Evolutionary conservation across 768 basidiomycete genomes (phyloP).

Genomic region (Candolleomyces eurysporus): DNA sequence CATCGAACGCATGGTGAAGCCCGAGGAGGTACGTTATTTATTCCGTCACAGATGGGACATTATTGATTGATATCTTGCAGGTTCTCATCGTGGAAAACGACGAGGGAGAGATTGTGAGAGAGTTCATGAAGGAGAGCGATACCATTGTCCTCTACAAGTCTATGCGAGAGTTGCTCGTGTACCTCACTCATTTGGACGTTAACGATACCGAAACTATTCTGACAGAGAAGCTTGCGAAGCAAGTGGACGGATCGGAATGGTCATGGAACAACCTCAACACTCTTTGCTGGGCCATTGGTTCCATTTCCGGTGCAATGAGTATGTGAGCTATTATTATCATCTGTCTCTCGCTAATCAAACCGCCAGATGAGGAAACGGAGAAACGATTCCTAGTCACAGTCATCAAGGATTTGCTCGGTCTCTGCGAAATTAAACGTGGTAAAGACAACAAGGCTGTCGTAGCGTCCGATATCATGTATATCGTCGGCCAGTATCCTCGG

Average conservation of each 20-base stretch:
- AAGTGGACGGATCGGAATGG: slow-evolving; percentile 98
- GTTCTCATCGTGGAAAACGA: slow-evolving; percentile 99
- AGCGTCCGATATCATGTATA: slow-evolving; percentile 96
- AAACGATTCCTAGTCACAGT: slow-evolving; percentile 98
- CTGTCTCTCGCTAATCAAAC: not conserved
- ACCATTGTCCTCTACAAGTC: slow-evolving; percentile 99
- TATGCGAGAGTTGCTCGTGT: slow-evolving; percentile 97
- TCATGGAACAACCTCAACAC: slow-evolving; percentile 99
- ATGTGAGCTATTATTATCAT: slow-evolving; percentile 31
- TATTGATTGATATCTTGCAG: slow-evolving; percentile 36
- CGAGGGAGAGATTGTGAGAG: slow-evolving; percentile 98
- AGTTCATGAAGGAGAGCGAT: slow-evolving; percentile 98
- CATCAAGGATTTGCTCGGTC: slow-evolving; percentile 96
- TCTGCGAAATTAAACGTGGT: slow-evolving; percentile 97
- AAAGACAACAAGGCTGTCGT: slow-evolving; percentile 99
- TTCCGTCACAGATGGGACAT: not conserved
- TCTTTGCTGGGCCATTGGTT: slow-evolving; percentile 99
- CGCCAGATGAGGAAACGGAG: slow-evolving; percentile 93
- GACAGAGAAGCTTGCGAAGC: slow-evolving; percentile 95
- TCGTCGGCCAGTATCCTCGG: slow-evolving; percentile 98
- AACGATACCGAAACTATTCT: slow-evolving; percentile 95
- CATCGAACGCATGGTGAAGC: slow-evolving; percentile 99
- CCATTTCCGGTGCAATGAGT: slow-evolving; percentile 99
- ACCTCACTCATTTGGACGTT: slow-evolving; percentile 96
- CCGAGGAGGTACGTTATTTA: slow-evolving; percentile 77